A percentile compares a stretch with the other conserved stretches of the same genome.
Conservation (phyloP, 2,329 filamentous ascomycete genomes). For the Diaporthe destruens region DNA sequence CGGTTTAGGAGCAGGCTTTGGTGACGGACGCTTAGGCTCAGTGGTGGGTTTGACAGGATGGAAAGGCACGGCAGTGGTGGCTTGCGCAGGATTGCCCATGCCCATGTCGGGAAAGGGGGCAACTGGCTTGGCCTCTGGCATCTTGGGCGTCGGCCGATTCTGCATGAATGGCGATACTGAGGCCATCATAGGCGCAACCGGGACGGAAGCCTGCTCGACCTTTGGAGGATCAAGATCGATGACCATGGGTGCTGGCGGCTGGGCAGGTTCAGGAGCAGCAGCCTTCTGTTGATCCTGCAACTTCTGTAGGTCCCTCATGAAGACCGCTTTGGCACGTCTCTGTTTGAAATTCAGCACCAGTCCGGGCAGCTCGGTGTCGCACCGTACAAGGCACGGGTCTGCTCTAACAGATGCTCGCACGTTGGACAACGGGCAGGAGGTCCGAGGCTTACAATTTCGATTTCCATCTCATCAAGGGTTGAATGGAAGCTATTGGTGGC, state of each 20-base stretch:
- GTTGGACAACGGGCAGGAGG: background rate
- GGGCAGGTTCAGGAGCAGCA: constrained; percentile 25
- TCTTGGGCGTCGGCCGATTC: constrained; percentile 34
- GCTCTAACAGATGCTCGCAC: background rate
- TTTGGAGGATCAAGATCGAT: constrained; percentile 40
- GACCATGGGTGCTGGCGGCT: constrained; percentile 41
- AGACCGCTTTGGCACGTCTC: constrained; percentile 41
- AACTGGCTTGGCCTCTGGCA: constrained; percentile 35
- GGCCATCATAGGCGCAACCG: constrained; percentile 40
- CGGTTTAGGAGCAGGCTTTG: constrained; percentile 35
- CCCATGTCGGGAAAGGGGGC: constrained; percentile 43
- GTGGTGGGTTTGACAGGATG: constrained; percentile 33
- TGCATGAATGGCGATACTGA: constrained; percentile 38
- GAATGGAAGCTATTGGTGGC: constrained; percentile 40
- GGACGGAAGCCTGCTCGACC: constrained; percentile 34
- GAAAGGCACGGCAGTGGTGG: constrained; percentile 30
- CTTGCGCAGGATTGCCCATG: constrained; percentile 19
- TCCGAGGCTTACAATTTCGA: constrained; percentile 39
- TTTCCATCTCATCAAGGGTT: constrained; percentile 42
- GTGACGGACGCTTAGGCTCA: constrained; percentile 38
- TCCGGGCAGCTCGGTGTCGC: background rate
- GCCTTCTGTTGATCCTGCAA: constrained; percentile 35
- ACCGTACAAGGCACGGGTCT: background rate
- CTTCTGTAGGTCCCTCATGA: constrained; percentile 39
- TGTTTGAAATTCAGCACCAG: constrained; percentile 27